Evolutionary conservation across 2,329 filamentous ascomycete species (phyloP), one percentile per base, ranked within the genome.

Genomic region (Gyromitra esculenta): DNA sequence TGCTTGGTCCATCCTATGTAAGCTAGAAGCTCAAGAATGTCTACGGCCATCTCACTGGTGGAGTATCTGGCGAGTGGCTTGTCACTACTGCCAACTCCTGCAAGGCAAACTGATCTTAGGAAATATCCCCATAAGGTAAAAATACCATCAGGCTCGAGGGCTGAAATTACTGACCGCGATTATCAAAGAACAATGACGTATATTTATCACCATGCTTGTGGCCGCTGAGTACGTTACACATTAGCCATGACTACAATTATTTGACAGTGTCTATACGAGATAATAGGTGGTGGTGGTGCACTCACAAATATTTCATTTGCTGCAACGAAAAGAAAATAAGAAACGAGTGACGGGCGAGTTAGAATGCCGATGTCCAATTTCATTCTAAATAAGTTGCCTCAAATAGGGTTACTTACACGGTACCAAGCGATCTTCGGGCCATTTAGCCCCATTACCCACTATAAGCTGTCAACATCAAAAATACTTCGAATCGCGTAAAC

Each of bases 41-140:
- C 94, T 76, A 86, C 88, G 25, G 94, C 94, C 93, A 97, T 96
- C 80, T 92, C 91, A 50, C 88, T 90, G 1, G 93, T 96, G 39
- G 91, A 91, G 85, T 97, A 97, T 54, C 92, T 89, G 81, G 70
- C 66, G 25, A 92, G 82, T 0, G 94, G 94, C 83, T 92, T 94
- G 84, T 92, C 91, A 63, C 91, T 93, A 77, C 88, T 87, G 73
- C 94, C 94, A 82, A 96, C 91, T 78, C 94, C 69, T 74, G 79
- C 43, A 78, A 72, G 66, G 71, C n/a, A 25, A 52, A 35, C 64
- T 62, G 56, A 31, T 39, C 71, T 71, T 25, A 68, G 56, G 25
- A 69, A 76, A 63, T 50, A 54, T 69, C 43, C 70, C 41, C 18
- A 59, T 48, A 65, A 25, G 13, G 56, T 65, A 18, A 45, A 54